These are phyloP conservation scores for Dichotomocladium elegans DNA, from an alignment of 371 early-diverging fungal species.

Conservation along the genomic window DNA sequence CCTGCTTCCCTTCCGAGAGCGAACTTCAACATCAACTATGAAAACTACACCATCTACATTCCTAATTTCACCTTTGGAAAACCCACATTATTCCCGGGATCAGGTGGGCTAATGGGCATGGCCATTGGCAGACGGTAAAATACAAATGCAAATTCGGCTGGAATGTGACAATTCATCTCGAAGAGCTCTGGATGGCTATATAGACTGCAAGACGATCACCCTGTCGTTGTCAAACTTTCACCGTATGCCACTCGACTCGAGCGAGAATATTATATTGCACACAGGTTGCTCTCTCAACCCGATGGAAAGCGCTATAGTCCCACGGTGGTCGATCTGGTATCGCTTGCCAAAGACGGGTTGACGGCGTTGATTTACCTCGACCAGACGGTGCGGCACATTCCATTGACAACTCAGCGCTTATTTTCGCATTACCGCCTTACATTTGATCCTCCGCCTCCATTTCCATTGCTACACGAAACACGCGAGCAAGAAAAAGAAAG, in stretches of 20 bases:
- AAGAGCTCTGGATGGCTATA: too few relatives aligned
- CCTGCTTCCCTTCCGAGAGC: constrained; percentile 21
- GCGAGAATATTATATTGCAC: constrained; percentile 38
- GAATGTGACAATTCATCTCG: too few relatives aligned
- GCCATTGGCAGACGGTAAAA: constrained; percentile 32
- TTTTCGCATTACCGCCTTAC: constrained; percentile 11
- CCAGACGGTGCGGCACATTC: constrained; percentile 5
- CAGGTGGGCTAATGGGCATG: constrained; percentile 34
- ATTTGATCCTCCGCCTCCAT: neutral
- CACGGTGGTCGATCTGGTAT: constrained; percentile 27
- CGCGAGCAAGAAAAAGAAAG: constrained; percentile 6
- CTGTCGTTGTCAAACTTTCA: constrained; percentile 36
- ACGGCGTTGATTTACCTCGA: constrained; percentile 30
- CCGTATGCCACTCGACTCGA: constrained; percentile 35
- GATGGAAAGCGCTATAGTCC: constrained; percentile 28
- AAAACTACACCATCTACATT: constrained; percentile 25
- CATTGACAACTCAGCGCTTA: constrained; percentile 10
- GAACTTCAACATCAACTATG: constrained; percentile 34
- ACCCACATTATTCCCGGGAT: constrained; percentile 28
- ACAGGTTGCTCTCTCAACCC: constrained; percentile 27
- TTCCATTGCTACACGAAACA: neutral
- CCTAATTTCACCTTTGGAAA: constrained; percentile 37
- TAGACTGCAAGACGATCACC: constrained; percentile 21
- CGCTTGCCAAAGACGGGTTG: constrained; percentile 32
- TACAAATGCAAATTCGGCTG: too few relatives aligned